Evolutionary conservation across 2,329 filamentous ascomycete species (phyloP).

Genomic region (Penicillium crustosum): DNA sequence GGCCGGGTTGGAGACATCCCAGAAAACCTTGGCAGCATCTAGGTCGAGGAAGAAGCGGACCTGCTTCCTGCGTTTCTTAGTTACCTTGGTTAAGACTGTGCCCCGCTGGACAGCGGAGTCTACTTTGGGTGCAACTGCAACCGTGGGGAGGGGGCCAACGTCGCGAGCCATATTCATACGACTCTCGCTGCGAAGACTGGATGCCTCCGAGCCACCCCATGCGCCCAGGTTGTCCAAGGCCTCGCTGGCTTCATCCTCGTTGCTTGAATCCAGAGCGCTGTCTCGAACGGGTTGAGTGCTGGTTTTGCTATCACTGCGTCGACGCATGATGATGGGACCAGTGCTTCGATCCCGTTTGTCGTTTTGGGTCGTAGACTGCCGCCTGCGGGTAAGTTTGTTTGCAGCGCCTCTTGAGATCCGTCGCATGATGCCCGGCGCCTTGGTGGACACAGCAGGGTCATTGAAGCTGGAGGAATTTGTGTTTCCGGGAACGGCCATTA

Average conservation of each 20-base stretch:
- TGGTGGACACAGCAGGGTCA: constrained; percentile 55
- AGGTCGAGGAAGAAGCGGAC: constrained; percentile 79
- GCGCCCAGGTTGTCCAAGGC: constrained; percentile 46
- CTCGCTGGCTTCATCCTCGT: constrained; percentile 46
- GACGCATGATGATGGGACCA: constrained; percentile 81
- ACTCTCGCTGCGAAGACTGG: constrained; percentile 41
- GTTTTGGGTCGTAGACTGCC: constrained; percentile 74
- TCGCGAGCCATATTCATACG: constrained; percentile 35
- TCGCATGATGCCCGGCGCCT: constrained; percentile 71
- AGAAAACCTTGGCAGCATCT: constrained; percentile 80
- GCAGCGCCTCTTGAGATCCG: constrained; percentile 79
- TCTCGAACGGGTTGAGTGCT: constrained; percentile 57
- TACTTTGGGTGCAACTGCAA: constrained; percentile 63
- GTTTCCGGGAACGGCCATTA: constrained; percentile 51
- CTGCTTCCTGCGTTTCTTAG: constrained; percentile 72
- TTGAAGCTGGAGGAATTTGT: constrained; percentile 56
- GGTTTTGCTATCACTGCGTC: constrained; percentile 85
- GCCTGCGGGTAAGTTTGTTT: constrained; percentile 66
- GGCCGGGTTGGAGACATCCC: constrained; percentile 74
- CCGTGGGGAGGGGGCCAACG: constrained; percentile 23
- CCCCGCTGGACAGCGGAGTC: constrained; percentile 76
- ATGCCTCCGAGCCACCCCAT: constrained; percentile 44
- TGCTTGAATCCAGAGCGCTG: constrained; percentile 45
- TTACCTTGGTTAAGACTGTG: constrained; percentile 76
- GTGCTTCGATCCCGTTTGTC: constrained; percentile 82